A percentile compares a stretch with the other conserved stretches of the same genome.
phyloP scores from a whole-genome alignment of 306 rosid genomes.

The Myrica gale region DNA sequence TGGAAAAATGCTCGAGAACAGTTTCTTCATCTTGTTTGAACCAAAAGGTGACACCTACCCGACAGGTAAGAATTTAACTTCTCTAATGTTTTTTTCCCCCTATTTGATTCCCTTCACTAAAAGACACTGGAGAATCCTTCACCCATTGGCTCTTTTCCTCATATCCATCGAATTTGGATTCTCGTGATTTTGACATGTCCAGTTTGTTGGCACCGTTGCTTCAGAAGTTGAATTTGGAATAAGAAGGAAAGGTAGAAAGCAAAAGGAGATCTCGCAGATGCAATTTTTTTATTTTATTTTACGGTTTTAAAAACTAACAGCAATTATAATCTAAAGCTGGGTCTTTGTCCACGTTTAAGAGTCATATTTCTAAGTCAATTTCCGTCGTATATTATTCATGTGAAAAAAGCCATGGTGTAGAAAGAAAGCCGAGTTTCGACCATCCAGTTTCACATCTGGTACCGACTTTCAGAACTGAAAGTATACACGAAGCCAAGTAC shows the following conservation, averaged over 20 bases:
- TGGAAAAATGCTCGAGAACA: neutral
- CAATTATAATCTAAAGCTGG: too few species aligned
- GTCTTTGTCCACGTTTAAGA: too few species aligned
- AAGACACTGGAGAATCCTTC: neutral
- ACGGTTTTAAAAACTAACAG: too few species aligned
- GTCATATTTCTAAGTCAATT: too few species aligned
- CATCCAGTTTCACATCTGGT: neutral
- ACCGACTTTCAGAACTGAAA: neutral
- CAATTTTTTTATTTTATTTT: too few species aligned
- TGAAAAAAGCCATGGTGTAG: too few species aligned
- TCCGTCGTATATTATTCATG: too few species aligned
- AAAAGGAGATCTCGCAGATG: neutral
- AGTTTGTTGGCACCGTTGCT: constrained; percentile 37
- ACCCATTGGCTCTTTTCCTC: constrained; percentile 15
- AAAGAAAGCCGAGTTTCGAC: neutral
- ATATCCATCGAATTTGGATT: constrained; percentile 46
- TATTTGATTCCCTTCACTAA: neutral
- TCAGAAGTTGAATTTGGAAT: constrained; percentile 31
- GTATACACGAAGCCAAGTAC: neutral
- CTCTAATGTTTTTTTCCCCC: too few species aligned
- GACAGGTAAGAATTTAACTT: too few species aligned
- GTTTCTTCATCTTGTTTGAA: neutral
- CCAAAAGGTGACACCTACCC: neutral
- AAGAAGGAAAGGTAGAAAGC: constrained; percentile 10
- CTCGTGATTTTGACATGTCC: constrained; percentile 30